These are phyloP conservation scores for Cryptosporidium baileyi DNA, from an alignment of 169 alveolate genomes.

Conservation along the genomic window DNA sequence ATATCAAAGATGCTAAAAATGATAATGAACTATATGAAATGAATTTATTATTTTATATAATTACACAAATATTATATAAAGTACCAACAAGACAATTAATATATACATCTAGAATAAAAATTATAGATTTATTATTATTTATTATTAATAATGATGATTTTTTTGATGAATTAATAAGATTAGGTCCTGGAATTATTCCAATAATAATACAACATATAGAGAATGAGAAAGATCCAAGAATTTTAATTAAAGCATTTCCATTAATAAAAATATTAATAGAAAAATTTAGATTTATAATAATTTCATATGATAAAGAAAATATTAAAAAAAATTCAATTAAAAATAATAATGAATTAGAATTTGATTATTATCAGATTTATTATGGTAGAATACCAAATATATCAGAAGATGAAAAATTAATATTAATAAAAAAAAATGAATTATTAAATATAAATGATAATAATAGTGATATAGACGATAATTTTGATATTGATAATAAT, in stretches of 20 bases:
- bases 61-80: slow-evolving; percentile 36
- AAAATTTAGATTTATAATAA: slow-evolving; percentile 5
- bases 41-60: slow-evolving; percentile 20
- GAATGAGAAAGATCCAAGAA: slow-evolving; percentile 61
- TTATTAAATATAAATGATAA: background rate
- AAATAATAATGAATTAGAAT: background rate
- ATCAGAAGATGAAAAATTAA: background rate
- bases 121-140: slow-evolving; percentile 3
- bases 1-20: background rate
- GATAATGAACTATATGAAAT: slow-evolving; percentile 36
- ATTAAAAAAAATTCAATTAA: background rate
- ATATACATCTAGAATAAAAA: slow-evolving; percentile 40
- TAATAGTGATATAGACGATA: background rate
- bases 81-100: slow-evolving; percentile 50
- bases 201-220: slow-evolving; percentile 46
- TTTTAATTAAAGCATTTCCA: slow-evolving; percentile 41
- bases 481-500: background rate
- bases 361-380: slow-evolving; percentile 19
- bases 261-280: background rate
- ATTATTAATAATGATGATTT: background rate
- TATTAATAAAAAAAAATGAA: background rate
- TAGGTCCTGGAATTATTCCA: slow-evolving; percentile 63
- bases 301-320: background rate
- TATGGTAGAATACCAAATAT: slow-evolving; percentile 25
- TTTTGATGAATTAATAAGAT: background rate